Percentiles rank a stretch among this genome's conserved stretches.
Evolutionary conservation across 2,329 filamentous ascomycete genomes (phyloP).

Genomic region (Ophiostoma piceae): DNA sequence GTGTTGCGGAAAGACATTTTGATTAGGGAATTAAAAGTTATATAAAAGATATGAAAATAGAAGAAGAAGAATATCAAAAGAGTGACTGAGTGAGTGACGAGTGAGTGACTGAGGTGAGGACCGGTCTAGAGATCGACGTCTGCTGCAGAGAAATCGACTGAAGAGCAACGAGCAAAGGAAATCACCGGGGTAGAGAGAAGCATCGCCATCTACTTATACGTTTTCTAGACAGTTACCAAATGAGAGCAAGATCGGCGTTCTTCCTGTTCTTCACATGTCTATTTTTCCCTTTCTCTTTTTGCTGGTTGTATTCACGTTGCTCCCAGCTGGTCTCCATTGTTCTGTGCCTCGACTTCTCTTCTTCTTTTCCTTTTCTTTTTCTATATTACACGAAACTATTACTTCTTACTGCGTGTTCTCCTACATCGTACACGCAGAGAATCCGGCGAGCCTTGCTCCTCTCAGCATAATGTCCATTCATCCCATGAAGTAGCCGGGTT

Average conservation of each 20-base stretch:
- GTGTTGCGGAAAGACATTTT: slow-evolving; percentile 10
- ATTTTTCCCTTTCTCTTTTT: not conserved
- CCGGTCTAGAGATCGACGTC: slow-evolving; percentile 6
- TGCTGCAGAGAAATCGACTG: slow-evolving; percentile 5
- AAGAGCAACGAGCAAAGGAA: not conserved
- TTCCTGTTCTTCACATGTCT: slow-evolving; percentile 3
- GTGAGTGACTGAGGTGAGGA: not conserved
- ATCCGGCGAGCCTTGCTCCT: slow-evolving; percentile 1
- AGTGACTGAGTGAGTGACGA: not conserved
- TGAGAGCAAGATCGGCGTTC: not conserved
- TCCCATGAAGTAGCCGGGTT: not conserved
- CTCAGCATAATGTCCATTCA: not conserved
- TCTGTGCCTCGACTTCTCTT: not conserved
- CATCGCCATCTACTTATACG: slow-evolving; percentile 8
- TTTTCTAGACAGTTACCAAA: not conserved
- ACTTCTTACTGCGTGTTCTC: not conserved
- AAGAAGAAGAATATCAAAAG: not conserved
- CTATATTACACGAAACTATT: slow-evolving; percentile 1
- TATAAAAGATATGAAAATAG: not conserved
- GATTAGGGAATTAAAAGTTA: not conserved
- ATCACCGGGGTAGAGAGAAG: not conserved
- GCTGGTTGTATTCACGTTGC: not conserved
- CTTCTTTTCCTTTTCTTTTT: not conserved
- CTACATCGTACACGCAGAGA: not conserved
- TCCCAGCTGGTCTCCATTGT: not conserved